Conservation (phyloP, 305 asterid genomes). For the Fraxinus latifolia region DNA sequence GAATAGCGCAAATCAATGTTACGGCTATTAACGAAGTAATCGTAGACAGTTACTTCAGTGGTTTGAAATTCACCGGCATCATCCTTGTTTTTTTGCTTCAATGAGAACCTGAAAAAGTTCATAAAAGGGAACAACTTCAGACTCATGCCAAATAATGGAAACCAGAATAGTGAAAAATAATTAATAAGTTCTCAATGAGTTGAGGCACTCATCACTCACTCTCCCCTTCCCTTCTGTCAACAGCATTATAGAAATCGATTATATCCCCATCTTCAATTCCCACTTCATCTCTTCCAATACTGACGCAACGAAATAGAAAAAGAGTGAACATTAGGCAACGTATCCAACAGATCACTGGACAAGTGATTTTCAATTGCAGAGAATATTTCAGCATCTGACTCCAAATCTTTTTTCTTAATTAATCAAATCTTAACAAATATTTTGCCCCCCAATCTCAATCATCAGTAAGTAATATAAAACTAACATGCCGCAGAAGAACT, state of each 20-base stretch:
- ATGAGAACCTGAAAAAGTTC: slow-evolving; percentile 42
- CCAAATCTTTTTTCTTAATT: background rate
- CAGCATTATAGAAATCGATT: too few relatives aligned
- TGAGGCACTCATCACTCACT: too few relatives aligned
- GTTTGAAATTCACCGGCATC: slow-evolving; percentile 35
- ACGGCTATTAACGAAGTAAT: slow-evolving; percentile 54
- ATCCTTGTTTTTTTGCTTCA: slow-evolving; percentile 38
- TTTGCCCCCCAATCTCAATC: background rate
- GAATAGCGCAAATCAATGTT: slow-evolving; percentile 56
- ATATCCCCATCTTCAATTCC: too few relatives aligned
- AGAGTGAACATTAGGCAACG: background rate
- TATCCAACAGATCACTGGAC: background rate
- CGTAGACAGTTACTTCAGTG: slow-evolving; percentile 52
- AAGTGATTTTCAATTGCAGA: background rate
- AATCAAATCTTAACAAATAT: background rate
- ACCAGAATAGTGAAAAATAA: background rate
- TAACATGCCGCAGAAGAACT: background rate
- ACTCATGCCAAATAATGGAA: background rate
- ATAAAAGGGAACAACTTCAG: slow-evolving; percentile 7
- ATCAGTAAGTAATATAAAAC: background rate
- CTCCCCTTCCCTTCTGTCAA: too few relatives aligned
- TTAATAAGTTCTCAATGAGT: background rate
- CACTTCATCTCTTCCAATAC: too few relatives aligned
- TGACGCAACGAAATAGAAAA: too few relatives aligned
- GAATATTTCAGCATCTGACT: background rate